Percentiles rank a stretch among this genome's conserved stretches.
phyloP scores from a whole-genome alignment of 2,329 filamentous ascomycete genomes.

The Epichloe festucae region DNA sequence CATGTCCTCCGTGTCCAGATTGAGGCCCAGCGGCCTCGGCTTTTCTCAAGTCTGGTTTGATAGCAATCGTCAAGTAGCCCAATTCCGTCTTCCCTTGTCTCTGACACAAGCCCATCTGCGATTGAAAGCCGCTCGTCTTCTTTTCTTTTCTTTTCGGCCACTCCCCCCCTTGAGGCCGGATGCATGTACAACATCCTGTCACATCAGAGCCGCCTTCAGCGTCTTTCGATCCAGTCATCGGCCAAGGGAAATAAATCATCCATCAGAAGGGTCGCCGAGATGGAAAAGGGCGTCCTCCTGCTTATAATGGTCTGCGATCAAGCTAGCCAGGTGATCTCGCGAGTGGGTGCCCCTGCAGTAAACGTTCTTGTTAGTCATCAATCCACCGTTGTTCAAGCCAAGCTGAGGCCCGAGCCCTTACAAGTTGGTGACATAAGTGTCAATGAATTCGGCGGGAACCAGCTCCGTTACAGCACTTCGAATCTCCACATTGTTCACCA shows the following conservation, averaged over 20 bases:
- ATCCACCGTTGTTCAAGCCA: neutral
- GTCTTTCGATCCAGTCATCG: neutral
- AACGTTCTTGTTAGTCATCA: neutral
- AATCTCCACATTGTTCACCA: slow-evolving; percentile 67
- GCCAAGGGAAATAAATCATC: slow-evolving; percentile 6
- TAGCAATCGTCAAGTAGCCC: neutral
- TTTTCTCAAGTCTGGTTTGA: neutral
- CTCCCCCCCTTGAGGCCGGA: neutral
- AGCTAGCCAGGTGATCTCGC: slow-evolving; percentile 57
- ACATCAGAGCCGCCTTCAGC: neutral
- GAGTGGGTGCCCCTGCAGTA: slow-evolving; percentile 48
- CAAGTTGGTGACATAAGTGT: slow-evolving; percentile 74
- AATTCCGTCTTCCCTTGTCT: neutral
- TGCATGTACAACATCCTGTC: neutral
- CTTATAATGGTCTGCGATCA: slow-evolving; percentile 66
- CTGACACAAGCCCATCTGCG: neutral
- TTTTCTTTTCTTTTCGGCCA: neutral
- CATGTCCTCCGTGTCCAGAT: too few species aligned
- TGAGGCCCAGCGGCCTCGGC: neutral
- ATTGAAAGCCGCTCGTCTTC: neutral
- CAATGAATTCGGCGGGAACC: slow-evolving; percentile 61
- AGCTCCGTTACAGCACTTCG: slow-evolving; percentile 74
- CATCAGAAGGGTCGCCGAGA: slow-evolving; percentile 25
- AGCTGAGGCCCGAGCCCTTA: slow-evolving; percentile 20
- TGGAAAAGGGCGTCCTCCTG: slow-evolving; percentile 56